phyloP scores from a whole-genome alignment of 371 early-diverging fungal species.

The Mucor indicus region DNA sequence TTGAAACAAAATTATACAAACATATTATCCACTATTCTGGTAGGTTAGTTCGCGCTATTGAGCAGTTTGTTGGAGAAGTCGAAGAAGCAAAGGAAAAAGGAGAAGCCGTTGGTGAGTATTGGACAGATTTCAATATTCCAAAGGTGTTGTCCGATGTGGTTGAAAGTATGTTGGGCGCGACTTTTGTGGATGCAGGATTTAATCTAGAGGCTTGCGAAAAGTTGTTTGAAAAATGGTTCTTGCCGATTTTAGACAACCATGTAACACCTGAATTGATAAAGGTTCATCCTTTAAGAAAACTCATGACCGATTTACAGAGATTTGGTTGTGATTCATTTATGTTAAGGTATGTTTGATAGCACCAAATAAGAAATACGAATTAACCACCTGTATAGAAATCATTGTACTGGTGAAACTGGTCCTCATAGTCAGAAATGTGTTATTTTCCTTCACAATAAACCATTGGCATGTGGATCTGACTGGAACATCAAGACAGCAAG shows the following conservation, averaged over 20 bases:
- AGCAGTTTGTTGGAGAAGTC: conserved; percentile 39
- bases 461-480: conserved; percentile 36
- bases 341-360: conserved; percentile 34
- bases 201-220: conserved; percentile 47
- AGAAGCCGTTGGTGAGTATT: conserved; percentile 59
- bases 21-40: conserved; percentile 68
- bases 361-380: too few species aligned
- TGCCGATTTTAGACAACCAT: conserved; percentile 51
- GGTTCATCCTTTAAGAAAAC: conserved; percentile 51
- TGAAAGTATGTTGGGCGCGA: conserved; percentile 88
- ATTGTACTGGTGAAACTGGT: conserved; percentile 26
- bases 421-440: conserved; percentile 43
- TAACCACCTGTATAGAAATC: too few species aligned
- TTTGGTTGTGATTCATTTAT: conserved; percentile 47
- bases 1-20: conserved; percentile 57
- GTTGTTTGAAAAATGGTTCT: conserved; percentile 53
- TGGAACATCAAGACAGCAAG: conserved; percentile 53
- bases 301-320: conserved; percentile 42
- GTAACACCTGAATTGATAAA: conserved; percentile 49
- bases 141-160: conserved; percentile 87
- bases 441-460: conserved; percentile 47
- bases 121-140: conserved; percentile 73
- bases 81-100: conserved; percentile 35
- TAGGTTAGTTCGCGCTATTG: conserved; percentile 48
- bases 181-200: conserved; percentile 83